Evolutionary conservation across 2,329 filamentous ascomycete species (phyloP), one percentile per base, ranked within the genome.

Genomic region (Claviceps maximensis): DNA sequence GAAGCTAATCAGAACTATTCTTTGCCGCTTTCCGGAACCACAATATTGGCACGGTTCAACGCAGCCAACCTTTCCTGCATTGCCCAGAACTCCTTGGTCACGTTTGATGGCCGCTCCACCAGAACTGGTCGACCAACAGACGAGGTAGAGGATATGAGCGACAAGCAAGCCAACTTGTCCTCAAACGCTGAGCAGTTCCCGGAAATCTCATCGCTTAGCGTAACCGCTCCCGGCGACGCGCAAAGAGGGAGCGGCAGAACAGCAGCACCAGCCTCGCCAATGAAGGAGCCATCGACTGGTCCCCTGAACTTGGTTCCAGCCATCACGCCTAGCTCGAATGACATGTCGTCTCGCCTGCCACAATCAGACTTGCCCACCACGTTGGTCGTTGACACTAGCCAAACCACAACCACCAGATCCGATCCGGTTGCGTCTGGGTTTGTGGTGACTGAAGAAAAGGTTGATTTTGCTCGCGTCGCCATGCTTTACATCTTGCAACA

Each of bases 81-180:
- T 9, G 81, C 84, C 0, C 86, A 96, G 65, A 97, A 97, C 61
- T 84, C 89, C 0, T 75, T 98, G 4, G 84, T 97, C 17, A 89
- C 87, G 0, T 95, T 96, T 66, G 79, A 87, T 59, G 84, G 83
- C 4, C 67, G 67, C 53, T 67, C 71, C 2, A 63, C 67, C 4
- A 67, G 72, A 31, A 58, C 63, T 15, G 53, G 52, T 4, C 19
- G 50, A n/a, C 33, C 46, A n/a, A 31, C 29, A 25, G 55, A 56
- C 46, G 50, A 51, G 44, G 47, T 53, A 9, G 21, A 52, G 12
- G 44, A 53, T 10, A 23, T 46, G 4, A 5, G 44, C 36, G 25
- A 29, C 0, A 29, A 45, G 42, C 42, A 38, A n/a, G 47, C 36
- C 9, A 53, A 42, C 2, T 31, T 27, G 7, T 6, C 50, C n/a